Evolutionary conservation across 1,284 basidiomycete genomes (phyloP), one percentile per base, ranked within the genome.

Genomic region (Ganoderma lingzhi): DNA sequence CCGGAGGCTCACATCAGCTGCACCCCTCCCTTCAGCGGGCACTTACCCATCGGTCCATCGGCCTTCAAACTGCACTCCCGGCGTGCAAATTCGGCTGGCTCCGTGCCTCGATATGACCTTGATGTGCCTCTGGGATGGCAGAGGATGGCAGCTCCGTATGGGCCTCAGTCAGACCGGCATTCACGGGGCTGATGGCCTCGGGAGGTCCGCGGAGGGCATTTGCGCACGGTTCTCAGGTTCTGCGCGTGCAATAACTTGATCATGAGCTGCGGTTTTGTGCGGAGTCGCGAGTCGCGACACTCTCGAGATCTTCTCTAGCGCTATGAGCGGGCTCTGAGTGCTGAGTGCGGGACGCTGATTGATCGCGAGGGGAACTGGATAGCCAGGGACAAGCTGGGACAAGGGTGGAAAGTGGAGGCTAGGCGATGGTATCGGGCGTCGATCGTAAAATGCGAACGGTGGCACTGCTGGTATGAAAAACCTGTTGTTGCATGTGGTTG

Each of bases 361-460:
- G n/a, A n/a, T n/a, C n/a, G n/a, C n/a, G n/a, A n/a, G n/a, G n/a
- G n/a, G n/a, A n/a, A n/a, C n/a, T n/a, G n/a, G n/a, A n/a, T n/a
- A n/a, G n/a, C n/a, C n/a, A n/a, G n/a, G n/a, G n/a, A n/a, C n/a
- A n/a, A n/a, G n/a, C n/a, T n/a, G n/a, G n/a, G 30, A 37, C 45
- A 58, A 58, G 63, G 59, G 42, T 35, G n/a, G n/a, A n/a, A n/a
- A n/a, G n/a, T n/a, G n/a, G n/a, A 56, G 56, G 28, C 14, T n/a
- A 23, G 23, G 61, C 56, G 64, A 71, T n/a, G n/a, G n/a, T n/a
- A n/a, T 68, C 64, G 66, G 62, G 56, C 51, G 65, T 56, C 66
- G 69, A 70, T 70, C 66, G 30, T 6, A 62, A 56, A 56, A 44
- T 19, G 56, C 32, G 60, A 68, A 48, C 66, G 70, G 66, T 70